These are phyloP conservation scores for Xylariaceae sp. DNA, from an alignment of 2,329 filamentous ascomycete species.

Conservation along the genomic window DNA sequence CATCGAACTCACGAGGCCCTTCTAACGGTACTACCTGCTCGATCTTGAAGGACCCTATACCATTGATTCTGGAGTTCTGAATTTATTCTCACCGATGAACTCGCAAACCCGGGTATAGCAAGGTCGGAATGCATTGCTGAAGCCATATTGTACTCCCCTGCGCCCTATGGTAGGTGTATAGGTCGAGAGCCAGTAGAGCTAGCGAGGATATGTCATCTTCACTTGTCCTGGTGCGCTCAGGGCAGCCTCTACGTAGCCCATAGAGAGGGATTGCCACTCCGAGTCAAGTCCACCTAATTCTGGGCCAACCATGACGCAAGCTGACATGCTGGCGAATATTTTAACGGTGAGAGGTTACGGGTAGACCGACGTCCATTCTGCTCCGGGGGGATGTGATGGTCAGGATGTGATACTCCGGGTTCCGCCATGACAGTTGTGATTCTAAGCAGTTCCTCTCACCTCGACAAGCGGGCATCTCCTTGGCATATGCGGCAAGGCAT, in stretches of 20 bases:
- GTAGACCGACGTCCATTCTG: slow-evolving; percentile 1
- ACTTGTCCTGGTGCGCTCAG: slow-evolving; percentile 7
- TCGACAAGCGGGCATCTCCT: slow-evolving; percentile 7
- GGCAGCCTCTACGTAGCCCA: slow-evolving; percentile 3
- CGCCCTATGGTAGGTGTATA: too few relatives aligned
- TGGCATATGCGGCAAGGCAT: slow-evolving; percentile 6
- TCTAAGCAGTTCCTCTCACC: neutral
- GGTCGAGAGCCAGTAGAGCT: slow-evolving; percentile 10
- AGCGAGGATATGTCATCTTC: slow-evolving; percentile 5
- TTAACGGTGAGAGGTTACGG: slow-evolving; percentile 9
- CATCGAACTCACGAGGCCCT: too few relatives aligned
- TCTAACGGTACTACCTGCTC: too few relatives aligned
- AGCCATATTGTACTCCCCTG: too few relatives aligned
- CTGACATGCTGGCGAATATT: slow-evolving; percentile 11
- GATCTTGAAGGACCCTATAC: too few relatives aligned
- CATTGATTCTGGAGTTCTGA: too few relatives aligned
- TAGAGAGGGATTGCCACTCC: slow-evolving; percentile 7
- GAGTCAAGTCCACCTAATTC: slow-evolving; percentile 9
- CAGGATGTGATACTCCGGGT: too few relatives aligned
- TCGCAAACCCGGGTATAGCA: too few relatives aligned
- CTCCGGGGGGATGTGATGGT: too few relatives aligned
- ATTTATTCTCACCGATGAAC: too few relatives aligned
- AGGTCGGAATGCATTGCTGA: too few relatives aligned
- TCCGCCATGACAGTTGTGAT: too few relatives aligned
- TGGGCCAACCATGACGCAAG: slow-evolving; percentile 8